Base-by-base conservation (phyloP, 495 filamentous ascomycete species). In the Aspergillus ellipticus region DNA sequence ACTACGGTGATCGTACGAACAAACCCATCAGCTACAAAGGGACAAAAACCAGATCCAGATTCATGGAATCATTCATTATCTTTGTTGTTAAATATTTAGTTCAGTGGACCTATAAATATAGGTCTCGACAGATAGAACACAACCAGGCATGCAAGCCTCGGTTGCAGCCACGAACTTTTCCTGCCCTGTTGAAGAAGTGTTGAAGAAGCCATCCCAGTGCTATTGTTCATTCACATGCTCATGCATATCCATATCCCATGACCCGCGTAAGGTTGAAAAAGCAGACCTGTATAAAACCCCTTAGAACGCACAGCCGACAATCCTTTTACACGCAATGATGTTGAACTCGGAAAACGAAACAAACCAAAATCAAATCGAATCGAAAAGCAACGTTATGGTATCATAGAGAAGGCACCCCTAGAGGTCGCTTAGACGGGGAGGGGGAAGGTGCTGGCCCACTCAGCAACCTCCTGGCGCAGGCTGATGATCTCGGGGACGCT, bases 391-490 rank as follows among this genome's bases (percentile, higher is more conserved):
- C 50, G 19, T 20, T 42, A 51, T 58, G 50, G 55, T 58, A 62
- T 66, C 60, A 63, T 55, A 59, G 55, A 33, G 47, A 53, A 52
- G 42, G 33, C 20, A 28, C n/a, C 26, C 51, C 54, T 6, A 31
- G 20, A 17, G 41, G 48, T n/a, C 35, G 58, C 64, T 72, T 75
- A 80, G 54, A 97, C 88, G 50, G 94, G 94, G 42, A 98, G 85
- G 64, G 94, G 94, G 89, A 96, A 97, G 49, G 85, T 85, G 69
- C 82, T 80, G 69, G 90, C 90, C 95, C 95, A 98, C 42, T 73
- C 74, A 42, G 89, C 77, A 67, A 98, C 88, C 82, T 97, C 93
- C 81, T 90, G 87, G 80, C 84, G 88, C 66, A 97, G 80, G 58
- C 82, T 83, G 58, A 83, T 80, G 71, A 98, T 89, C 79, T 90